Evolutionary conservation across 208 protist species (phyloP).

Genomic region (Leishmania guyanensis): DNA sequence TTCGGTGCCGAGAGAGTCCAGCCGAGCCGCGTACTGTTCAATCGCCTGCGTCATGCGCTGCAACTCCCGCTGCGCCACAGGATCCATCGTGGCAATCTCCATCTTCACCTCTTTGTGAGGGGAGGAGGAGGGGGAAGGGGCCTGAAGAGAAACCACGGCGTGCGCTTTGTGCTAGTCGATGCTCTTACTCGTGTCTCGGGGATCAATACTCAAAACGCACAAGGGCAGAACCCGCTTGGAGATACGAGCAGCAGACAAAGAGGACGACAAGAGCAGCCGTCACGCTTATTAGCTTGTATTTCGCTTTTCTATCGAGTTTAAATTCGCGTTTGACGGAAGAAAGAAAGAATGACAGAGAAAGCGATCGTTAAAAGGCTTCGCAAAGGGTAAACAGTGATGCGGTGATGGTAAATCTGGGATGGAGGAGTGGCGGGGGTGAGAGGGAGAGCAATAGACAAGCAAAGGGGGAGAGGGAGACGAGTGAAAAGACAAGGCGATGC

Average conservation of each 20-base stretch:
- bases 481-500: not conserved
- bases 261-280: not conserved
- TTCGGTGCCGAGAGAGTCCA: constrained; percentile 52
- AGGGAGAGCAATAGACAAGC: not conserved
- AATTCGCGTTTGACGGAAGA: not conserved
- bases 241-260: not conserved
- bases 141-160: not conserved
- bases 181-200: not conserved
- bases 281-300: not conserved
- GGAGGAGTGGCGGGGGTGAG: not conserved
- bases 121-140: not conserved
- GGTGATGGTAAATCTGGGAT: not conserved
- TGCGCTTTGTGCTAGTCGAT: not conserved
- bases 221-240: not conserved
- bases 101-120: not conserved
- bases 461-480: not conserved
- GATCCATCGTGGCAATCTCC: constrained; percentile 28
- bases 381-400: not conserved
- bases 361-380: not conserved
- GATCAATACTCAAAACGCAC: not conserved
- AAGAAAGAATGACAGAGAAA: not conserved
- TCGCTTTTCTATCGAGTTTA: not conserved
- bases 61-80: constrained; percentile 49
- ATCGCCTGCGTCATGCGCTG: constrained; percentile 63
- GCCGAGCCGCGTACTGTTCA: constrained; percentile 49